These are phyloP conservation scores for Lagerstroemia speciosa DNA, from an alignment of 345 rosid genomes.

Conservation along the genomic window DNA sequence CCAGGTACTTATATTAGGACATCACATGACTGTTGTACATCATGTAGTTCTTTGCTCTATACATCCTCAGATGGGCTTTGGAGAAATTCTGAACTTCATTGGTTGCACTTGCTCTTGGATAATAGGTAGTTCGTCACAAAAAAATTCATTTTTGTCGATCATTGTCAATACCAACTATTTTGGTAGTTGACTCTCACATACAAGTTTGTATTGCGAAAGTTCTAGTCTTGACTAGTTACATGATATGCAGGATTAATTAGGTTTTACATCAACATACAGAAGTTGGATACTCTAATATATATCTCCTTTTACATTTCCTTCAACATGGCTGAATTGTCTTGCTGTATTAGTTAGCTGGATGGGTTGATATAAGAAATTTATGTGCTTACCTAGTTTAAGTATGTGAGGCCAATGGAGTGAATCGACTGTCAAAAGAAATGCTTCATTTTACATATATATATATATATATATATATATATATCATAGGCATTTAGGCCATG, in stretches of 20 bases:
- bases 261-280: background rate
- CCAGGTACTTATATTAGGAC: conserved; percentile 36
- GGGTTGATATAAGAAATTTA: too few relatives aligned
- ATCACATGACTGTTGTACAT: background rate
- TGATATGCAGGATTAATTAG: background rate
- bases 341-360: background rate
- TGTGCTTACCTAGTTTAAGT: background rate
- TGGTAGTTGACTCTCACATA: background rate
- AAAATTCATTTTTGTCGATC: background rate
- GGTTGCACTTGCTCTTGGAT: background rate
- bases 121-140: background rate
- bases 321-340: background rate
- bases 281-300: background rate
- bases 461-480: too few relatives aligned
- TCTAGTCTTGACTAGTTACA: background rate
- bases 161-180: background rate
- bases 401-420: background rate
- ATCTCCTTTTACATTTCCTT: background rate
- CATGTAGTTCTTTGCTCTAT: background rate
- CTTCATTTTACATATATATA: too few relatives aligned
- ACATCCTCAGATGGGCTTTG: background rate
- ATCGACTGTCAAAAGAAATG: background rate
- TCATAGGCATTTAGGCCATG: background rate
- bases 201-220: background rate
- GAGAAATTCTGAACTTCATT: background rate